Conservation (phyloP, 176 grass and related monocot species). For the bread wheat (Triticum aestivum) region IWGSC_CS_RefSeq_v2.1 NC_057802.1:378452306-378452805, state of each 20-base stretch:
- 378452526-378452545: slow-evolving; percentile 63
- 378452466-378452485: slow-evolving; percentile 68
- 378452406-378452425: slow-evolving; percentile 58
- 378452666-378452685: background rate
- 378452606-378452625: background rate
- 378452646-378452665: background rate
- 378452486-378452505: slow-evolving; percentile 41
- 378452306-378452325: background rate
- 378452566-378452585: slow-evolving; percentile 52
- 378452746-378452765: background rate
- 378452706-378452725: background rate
- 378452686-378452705: background rate
- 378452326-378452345: background rate
- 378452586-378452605: slow-evolving; percentile 19
- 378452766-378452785: background rate
- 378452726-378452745: background rate
- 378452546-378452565: slow-evolving; percentile 49
- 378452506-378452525: slow-evolving; percentile 41
- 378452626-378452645: background rate
- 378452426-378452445: slow-evolving; percentile 57
- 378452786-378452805: too few relatives aligned
- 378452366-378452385: slow-evolving; percentile 48
- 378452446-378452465: slow-evolving; percentile 57
- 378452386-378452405: slow-evolving; percentile 47
- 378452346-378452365: background rate